Base-by-base conservation (phyloP, 1,139 yeast genomes). In the Meyerozyma elateridarum region DNA sequence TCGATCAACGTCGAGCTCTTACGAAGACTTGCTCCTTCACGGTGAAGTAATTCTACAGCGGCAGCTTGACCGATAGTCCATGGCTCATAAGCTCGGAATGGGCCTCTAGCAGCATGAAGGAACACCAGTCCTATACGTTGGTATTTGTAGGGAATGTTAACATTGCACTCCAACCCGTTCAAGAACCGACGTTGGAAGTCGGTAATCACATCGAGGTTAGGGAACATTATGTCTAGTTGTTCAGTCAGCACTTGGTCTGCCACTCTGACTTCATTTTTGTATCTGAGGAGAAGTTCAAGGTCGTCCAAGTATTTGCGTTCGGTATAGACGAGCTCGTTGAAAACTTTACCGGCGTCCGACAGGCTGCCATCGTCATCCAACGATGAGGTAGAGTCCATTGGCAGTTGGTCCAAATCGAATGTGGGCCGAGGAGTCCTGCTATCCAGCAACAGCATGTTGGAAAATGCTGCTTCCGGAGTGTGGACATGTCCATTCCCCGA, bases 221-320 rank as follows among this genome's bases (percentile, higher is more conserved):
- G 97, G 54, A 91, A 87, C 26, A 91, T 58, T 51, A 73, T 70
- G 54, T 85, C 89, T 33, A 88, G 70, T 42, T 83, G 88, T 46
- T 89, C 97, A 13, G 80, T 76, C 5, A 89, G 74, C 14, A 91
- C 70, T 22, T 80, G 60, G 40, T 84, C 91, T 8, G 79, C 73
- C 14, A 69, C 65, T 33, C 73, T 62, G 26, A 91, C 62, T 44
- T 84, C 93, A 35, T 72, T 67, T 52, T 80, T 81, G 57, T 87
- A 93, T 28, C 60, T 61, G 31, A 73, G 68, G 47, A 91, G 59
- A 9, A 77, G 70, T 54, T 89, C 96, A 44, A 91, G 64, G 54
- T 91, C 97, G 53, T 83, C 87, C 14, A 91, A 96, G 54, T 82
- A 91, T 55, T 85, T 88, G 43, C 97, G 70, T 58, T 91, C 99